Evolutionary conservation across 139 green algal genomes (phyloP).

Genomic region (Coccomyxa sp.): DNA sequence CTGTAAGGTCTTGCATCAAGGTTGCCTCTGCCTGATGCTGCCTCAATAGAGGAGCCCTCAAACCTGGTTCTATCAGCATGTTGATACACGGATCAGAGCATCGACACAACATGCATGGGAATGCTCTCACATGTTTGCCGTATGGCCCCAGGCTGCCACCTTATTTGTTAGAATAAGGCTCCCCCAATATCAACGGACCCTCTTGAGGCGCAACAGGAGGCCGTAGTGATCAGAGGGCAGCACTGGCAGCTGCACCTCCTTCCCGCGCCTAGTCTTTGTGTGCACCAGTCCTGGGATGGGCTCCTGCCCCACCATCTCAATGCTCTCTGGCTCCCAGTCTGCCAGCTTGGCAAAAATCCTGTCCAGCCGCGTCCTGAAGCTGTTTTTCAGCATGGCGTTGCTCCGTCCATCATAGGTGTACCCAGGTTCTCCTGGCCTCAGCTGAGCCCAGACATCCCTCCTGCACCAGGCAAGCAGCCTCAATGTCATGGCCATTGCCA

Average conservation of each 20-base stretch:
- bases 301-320: conserved; percentile 46
- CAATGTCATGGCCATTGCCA: not conserved
- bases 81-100: no score
- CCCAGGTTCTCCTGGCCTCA: conserved; percentile 31
- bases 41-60: no score
- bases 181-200: no score
- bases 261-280: conserved; percentile 8
- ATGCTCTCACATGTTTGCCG: no score
- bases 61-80: no score
- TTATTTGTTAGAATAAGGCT: no score
- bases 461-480: conserved; percentile 1
- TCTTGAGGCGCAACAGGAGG: conserved; percentile 16
- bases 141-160: no score
- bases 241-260: conserved; percentile 30
- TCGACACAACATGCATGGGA: no score
- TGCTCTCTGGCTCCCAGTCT: conserved; percentile 31
- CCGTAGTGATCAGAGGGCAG: conserved; percentile 65
- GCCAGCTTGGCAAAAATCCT: conserved; percentile 24
- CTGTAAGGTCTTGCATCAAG: no score
- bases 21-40: no score
- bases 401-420: conserved; percentile 44
- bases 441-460: conserved; percentile 35
- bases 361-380: conserved; percentile 33
- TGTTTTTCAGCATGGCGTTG: conserved; percentile 55
- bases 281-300: conserved; percentile 33